These are phyloP conservation scores for Fusarium domesticum DNA, from an alignment of 2,329 filamentous ascomycete genomes.

Conservation along the genomic window DNA sequence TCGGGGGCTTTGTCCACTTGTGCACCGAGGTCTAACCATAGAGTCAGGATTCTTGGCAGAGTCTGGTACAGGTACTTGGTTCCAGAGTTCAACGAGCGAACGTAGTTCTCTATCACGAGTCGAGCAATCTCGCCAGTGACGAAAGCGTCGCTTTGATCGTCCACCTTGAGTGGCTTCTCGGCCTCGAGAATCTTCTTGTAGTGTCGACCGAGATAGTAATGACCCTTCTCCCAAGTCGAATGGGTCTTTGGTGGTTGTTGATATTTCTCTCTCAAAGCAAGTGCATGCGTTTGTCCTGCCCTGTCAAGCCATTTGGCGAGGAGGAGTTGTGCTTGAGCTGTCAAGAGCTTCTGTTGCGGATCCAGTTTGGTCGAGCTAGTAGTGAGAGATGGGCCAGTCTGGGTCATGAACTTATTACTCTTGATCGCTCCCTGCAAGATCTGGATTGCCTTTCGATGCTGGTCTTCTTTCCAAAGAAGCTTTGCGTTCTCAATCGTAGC, in stretches of 20 bases:
- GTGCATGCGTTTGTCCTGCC: constrained; percentile 87
- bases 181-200: constrained; percentile 96
- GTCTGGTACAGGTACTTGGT: constrained; percentile 97
- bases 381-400: constrained; percentile 37
- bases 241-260: constrained; percentile 71
- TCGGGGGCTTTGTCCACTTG: constrained; percentile 63
- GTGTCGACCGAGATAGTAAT: constrained; percentile 94
- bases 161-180: constrained; percentile 71
- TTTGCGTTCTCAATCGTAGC: constrained; percentile 93
- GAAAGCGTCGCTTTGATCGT: constrained; percentile 74
- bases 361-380: constrained; percentile 38
- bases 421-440: constrained; percentile 83
- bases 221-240: constrained; percentile 86
- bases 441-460: constrained; percentile 93
- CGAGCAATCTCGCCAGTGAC: constrained; percentile 81
- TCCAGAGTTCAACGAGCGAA: constrained; percentile 80
- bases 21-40: constrained; percentile 90
- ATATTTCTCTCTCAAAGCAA: constrained; percentile 76
- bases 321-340: constrained; percentile 78
- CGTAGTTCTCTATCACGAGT: constrained; percentile 89
- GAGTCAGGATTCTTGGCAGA: constrained; percentile 81
- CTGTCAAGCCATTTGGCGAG: constrained; percentile 95
- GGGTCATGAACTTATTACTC: constrained; percentile 67
- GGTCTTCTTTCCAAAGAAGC: constrained; percentile 87
- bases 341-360: constrained; percentile 57